phyloP scores from a whole-genome alignment of 2,329 filamentous ascomycete genomes.

The Colletotrichum sp. region DNA sequence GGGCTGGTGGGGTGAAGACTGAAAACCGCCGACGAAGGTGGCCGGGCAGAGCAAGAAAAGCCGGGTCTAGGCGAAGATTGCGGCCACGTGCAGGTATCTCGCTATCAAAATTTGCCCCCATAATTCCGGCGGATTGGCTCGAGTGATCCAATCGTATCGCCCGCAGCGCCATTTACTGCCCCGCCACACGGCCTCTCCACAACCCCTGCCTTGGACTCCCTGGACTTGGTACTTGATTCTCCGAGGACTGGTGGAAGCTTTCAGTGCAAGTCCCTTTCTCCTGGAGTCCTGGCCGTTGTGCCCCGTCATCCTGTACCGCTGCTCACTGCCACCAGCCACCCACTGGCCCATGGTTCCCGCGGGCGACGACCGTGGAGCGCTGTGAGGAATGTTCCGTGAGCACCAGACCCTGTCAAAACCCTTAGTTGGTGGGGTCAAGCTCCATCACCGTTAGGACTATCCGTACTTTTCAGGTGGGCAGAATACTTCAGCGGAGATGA shows the following conservation, averaged over 20 bases:
- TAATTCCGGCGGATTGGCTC: background rate
- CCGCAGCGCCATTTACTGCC: background rate
- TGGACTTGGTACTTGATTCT: background rate
- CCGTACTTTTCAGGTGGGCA: conserved; percentile 7
- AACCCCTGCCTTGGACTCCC: background rate
- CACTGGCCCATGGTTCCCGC: background rate
- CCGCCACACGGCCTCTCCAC: conserved; percentile 17
- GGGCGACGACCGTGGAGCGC: background rate
- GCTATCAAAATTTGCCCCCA: conserved; percentile 7
- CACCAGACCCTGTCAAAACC: background rate
- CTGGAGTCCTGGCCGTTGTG: background rate
- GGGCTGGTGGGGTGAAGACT: background rate
- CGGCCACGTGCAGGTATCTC: conserved; percentile 9
- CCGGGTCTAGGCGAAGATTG: background rate
- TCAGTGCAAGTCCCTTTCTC: background rate
- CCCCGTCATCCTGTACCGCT: background rate
- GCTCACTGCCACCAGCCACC: background rate
- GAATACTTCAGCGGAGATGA: conserved; percentile 10
- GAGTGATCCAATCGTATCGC: conserved; percentile 3
- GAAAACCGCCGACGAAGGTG: background rate
- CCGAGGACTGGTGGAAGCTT: background rate
- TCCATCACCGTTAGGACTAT: background rate
- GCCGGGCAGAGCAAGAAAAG: background rate
- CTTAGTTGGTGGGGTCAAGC: conserved; percentile 11
- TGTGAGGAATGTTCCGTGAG: background rate